Evolutionary conservation across 371 early-diverging fungal genomes (phyloP), one percentile per base, ranked within the genome.

Genomic region (Rhizopus stolonifer): DNA sequence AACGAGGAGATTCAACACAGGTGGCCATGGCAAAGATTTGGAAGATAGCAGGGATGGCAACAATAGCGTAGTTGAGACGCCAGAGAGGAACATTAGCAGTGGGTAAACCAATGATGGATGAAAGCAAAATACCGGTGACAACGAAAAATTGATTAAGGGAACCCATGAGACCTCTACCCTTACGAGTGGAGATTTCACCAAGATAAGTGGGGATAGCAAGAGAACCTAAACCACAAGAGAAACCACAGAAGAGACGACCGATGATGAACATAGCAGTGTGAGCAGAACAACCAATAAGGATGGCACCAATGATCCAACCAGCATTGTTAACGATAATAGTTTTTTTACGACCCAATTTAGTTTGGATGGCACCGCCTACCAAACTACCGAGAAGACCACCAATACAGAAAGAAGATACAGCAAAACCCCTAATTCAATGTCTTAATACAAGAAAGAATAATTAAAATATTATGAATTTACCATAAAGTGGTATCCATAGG

Each of bases 151-250:
- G 93, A 56, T 93, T 85, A 29, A 83, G 78, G 19, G 89, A 79
- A 31, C 85, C 82, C 49, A 90, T 61, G 1, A 80, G 60, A 9
- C 93, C 95, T 54, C 93, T 76, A 11, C 69, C 72, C n/a, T 72
- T 69, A 6, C 79, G 75, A 0, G 93, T 90, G 3, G 92, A 72
- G 39, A 95, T 80, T 52, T 93, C 92, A 18, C 85, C 84, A 19
- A 94, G 77, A 56, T 94, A 96, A 0, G 85, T 81, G 0, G 96
- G 89, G 1, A 89, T 86, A 8, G 81, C 83, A 22, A 86, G 86
- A 34, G 91, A 85, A 15, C 86, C 85, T 3, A 88, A 65, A 21
- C 95, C 96, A 32, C 90, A 83, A 1, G 84, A 92, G 36, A 94
- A 50, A 40, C 96, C 96, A 47, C 83, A 74, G 9, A 91, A 47